A percentile compares a stretch with the other conserved stretches of the same genome.
Conservation (phyloP, 495 filamentous ascomycete species). For the Trichoderma parareesei region DNA sequence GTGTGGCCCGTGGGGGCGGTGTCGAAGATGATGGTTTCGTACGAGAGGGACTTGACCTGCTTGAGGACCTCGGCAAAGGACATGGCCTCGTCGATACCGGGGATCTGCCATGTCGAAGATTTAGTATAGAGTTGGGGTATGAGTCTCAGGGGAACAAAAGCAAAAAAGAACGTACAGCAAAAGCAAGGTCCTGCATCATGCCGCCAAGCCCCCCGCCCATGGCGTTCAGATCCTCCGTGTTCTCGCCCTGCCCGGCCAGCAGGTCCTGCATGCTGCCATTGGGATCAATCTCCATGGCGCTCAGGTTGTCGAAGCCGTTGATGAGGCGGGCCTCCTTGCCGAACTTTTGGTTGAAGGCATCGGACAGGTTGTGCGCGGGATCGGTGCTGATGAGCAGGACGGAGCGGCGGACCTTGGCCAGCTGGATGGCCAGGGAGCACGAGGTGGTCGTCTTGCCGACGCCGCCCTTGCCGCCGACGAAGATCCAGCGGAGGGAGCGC, state of each 20-base stretch:
- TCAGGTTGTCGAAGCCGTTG: slow-evolving; percentile 86
- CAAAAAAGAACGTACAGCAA: slow-evolving; percentile 39
- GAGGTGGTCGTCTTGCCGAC: slow-evolving; percentile 99
- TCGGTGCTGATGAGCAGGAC: slow-evolving; percentile 98
- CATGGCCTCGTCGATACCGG: slow-evolving; percentile 98
- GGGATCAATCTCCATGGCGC: slow-evolving; percentile 99
- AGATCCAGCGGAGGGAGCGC: slow-evolving; percentile 94
- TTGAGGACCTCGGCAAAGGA: slow-evolving; percentile 98
- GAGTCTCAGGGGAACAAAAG: background rate
- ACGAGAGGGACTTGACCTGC: slow-evolving; percentile 98
- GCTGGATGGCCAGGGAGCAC: slow-evolving; percentile 94
- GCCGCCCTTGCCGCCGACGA: slow-evolving; percentile 96
- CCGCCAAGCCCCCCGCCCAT: slow-evolving; percentile 54
- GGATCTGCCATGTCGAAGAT: slow-evolving; percentile 53
- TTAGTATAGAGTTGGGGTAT: too few relatives aligned
- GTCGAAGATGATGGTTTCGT: slow-evolving; percentile 98
- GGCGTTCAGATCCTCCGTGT: slow-evolving; percentile 56
- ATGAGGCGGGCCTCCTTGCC: slow-evolving; percentile 94
- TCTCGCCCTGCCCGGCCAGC: slow-evolving; percentile 71
- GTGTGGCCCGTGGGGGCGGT: slow-evolving; percentile 99
- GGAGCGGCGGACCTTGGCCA: slow-evolving; percentile 90
- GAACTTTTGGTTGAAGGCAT: slow-evolving; percentile 98
- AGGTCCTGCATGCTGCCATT: slow-evolving; percentile 97
- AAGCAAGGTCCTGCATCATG: slow-evolving; percentile 61
- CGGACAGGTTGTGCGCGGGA: slow-evolving; percentile 95